Evolutionary conservation across 2,329 filamentous ascomycete species (phyloP).

Genomic region (Tolypocladium inflatum): DNA sequence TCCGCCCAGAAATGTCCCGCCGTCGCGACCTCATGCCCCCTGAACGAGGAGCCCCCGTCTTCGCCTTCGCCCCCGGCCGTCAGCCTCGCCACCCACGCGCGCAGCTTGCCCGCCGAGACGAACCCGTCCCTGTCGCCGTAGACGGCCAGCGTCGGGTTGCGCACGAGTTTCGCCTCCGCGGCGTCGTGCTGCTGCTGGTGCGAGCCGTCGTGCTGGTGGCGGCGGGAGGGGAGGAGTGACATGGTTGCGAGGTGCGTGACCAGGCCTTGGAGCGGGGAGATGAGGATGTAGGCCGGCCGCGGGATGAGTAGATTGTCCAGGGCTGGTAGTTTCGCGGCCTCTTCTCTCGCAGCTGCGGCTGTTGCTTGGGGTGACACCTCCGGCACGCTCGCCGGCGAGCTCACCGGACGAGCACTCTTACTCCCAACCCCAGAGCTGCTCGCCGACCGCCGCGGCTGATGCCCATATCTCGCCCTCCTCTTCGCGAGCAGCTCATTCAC

Average conservation of each 20-base stretch:
- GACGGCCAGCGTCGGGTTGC: conserved; percentile 55
- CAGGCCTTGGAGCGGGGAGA: conserved; percentile 57
- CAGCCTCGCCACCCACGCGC: conserved; percentile 54
- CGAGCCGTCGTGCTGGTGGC: conserved; percentile 6
- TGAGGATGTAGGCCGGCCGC: conserved; percentile 47
- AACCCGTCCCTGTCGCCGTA: conserved; percentile 73
- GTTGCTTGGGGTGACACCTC: too few species aligned
- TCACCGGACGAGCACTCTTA: background rate
- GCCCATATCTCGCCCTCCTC: conserved; percentile 17
- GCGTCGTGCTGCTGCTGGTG: conserved; percentile 2
- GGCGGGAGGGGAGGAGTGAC: conserved; percentile 35
- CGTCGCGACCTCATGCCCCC: conserved; percentile 34
- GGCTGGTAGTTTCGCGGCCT: conserved; percentile 16
- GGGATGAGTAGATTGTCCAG: conserved; percentile 26
- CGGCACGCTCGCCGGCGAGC: background rate
- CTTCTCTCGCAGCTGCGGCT: background rate
- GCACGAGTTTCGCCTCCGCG: conserved; percentile 46
- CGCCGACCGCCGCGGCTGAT: background rate
- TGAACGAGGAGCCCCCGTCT: conserved; percentile 34
- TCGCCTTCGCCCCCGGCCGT: conserved; percentile 8
- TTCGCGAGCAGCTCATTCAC: conserved; percentile 38
- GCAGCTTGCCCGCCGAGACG: conserved; percentile 53
- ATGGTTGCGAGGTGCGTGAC: conserved; percentile 54
- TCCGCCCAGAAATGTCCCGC: conserved; percentile 59
- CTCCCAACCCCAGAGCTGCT: background rate